Conservation (phyloP, 2,329 filamentous ascomycete genomes). For the Calonectria naviculata region DNA sequence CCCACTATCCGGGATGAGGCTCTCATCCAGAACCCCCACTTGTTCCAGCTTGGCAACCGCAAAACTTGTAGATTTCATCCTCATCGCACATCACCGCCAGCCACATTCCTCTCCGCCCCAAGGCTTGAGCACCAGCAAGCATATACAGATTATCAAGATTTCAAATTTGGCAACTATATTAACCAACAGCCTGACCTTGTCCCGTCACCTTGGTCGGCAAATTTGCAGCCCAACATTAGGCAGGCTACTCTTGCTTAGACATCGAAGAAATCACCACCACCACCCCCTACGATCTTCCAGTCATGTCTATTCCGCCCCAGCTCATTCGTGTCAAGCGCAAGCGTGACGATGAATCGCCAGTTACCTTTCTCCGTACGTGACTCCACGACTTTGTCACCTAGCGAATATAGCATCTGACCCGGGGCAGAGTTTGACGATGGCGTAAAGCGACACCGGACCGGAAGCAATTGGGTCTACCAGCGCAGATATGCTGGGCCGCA, state of each 20-base stretch:
- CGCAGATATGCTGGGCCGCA: slow-evolving; percentile 54
- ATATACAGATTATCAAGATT: neutral
- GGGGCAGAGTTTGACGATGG: slow-evolving; percentile 61
- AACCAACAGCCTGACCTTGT: neutral
- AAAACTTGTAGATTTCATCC: slow-evolving; percentile 4
- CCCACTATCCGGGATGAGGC: slow-evolving; percentile 20
- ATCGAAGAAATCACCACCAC: neutral
- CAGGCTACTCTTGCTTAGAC: neutral
- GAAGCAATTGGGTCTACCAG: slow-evolving; percentile 66
- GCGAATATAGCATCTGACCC: slow-evolving; percentile 28
- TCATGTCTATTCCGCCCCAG: slow-evolving; percentile 68
- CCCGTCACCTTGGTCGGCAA: neutral
- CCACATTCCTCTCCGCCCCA: neutral
- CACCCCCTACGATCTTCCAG: neutral
- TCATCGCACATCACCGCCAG: neutral
- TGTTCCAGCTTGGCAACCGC: slow-evolving; percentile 7
- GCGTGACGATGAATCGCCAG: slow-evolving; percentile 63
- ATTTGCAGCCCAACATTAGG: neutral
- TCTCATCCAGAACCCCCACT: slow-evolving; percentile 7
- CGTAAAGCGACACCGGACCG: slow-evolving; percentile 64
- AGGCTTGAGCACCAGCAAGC: neutral
- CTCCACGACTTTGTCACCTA: slow-evolving; percentile 10
- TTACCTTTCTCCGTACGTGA: slow-evolving; percentile 65
- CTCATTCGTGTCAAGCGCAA: slow-evolving; percentile 72
- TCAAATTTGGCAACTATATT: neutral